Base-by-base conservation (phyloP, 345 rosid genomes). In the Eutrema heterophyllum region DNA sequence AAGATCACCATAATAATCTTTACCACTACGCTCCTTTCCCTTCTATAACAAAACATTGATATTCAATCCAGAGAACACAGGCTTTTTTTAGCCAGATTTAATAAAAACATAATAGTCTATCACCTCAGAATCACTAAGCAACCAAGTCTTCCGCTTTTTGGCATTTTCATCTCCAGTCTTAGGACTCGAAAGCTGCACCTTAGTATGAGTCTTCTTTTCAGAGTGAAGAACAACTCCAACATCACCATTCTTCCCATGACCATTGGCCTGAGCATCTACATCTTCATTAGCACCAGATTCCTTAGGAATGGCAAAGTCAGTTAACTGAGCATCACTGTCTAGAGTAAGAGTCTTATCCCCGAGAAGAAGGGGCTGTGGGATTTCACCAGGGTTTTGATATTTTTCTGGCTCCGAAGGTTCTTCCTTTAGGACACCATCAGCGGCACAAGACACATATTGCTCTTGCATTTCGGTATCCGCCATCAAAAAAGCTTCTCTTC, bases 121-220 rank as follows among this genome's bases (percentile, higher is more conserved):
- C 74, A 91, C 97, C 96, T 84, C 86, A 41, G 82, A 67, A 74
- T 76, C 79, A 75, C 8, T 69, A 14, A 86, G 80, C 87, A 91
- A 73, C 78, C 86, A 87, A 73, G 82, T 80, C 79, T 85, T 92
- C n/a, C 87, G 45, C 74, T 80, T 88, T 44, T 71, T 70, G 49
- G 51, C 50, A 63, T 11, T 75, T 36, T 76, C 84, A 36, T 50
- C 81, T 36, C n/a, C 80, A 56, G 85, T 26, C 54, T 13, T n/a
- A n/a, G n/a, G n/a, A n/a, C n/a, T n/a, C n/a, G n/a, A n/a, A n/a
- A n/a, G n/a, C n/a, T n/a, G n/a, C n/a, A n/a, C n/a, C n/a, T n/a
- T 64, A 8, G 77, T 71, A 49, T 74, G 69, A 40, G 76, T 14
- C 24, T 51, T 68, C 74, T 71, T 73, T 73, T 65, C 80, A 12